Evolutionary conservation across 2,329 filamentous ascomycete genomes (phyloP), one percentile per base, ranked within the genome.

Genomic region (Neonectria magnoliae): DNA sequence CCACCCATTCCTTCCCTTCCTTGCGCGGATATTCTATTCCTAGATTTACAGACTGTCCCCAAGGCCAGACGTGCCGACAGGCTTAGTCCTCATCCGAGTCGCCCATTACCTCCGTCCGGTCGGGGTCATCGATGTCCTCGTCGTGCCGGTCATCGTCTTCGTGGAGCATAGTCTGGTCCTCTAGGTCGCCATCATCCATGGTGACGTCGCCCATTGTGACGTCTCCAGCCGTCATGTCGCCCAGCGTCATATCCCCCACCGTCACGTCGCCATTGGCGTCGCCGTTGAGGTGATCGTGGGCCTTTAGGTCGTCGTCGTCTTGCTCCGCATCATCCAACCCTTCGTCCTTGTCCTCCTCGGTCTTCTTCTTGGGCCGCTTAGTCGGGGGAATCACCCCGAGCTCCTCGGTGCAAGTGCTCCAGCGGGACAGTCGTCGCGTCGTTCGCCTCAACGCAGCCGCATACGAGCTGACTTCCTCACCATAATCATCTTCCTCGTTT

Each of bases 391-490:
- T 78, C 18, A 87, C 82, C 2, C 83, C 84, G 3, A 84, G 76
- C 20, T 81, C 79, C 11, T 76, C 71, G n/a, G 80, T 79, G 11
- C 77, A 80, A 3, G 80, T 79, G n/a, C 81, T 81, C 93, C 93
- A 95, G 33, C 92, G 85, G 57, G 86, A 81, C n/a, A 95, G 81
- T 44, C 93, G 85, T 29, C 93, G 85, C 20, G 84, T 81, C 1
- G 85, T 84, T 16, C 91, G 85, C 57, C 90, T 83, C 18, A 95
- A 79, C 8, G 91, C 86, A 11, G 91, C 88, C 4, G 88, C 86
- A 62, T 92, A 90, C 1, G 87, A 84, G 59, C 85, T 85, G 6
- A 88, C 84, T 76, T 95, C 91, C 76, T 95, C 93, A 47, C 93
- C 93, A 70, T 89, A 92, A 78, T 95, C 92, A 66, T 93, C 90